phyloP scores from a whole-genome alignment of 2,329 filamentous ascomycete species.

The Corynespora cassiicola region DNA sequence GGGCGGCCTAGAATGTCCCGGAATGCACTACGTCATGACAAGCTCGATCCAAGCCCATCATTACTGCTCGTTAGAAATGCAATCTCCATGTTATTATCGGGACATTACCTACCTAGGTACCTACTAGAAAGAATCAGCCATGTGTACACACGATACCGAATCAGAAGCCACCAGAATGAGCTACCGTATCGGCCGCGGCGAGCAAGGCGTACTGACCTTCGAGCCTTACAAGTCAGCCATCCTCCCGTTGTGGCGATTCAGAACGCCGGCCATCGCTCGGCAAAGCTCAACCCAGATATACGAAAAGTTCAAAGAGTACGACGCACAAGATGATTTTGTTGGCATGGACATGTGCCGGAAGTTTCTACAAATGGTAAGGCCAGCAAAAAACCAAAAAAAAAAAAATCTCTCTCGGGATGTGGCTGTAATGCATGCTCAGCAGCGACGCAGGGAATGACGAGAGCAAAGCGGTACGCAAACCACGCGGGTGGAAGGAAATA shows the following conservation, averaged over 20 bases:
- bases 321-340: conserved; percentile 62
- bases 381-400: neutral
- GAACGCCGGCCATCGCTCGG: conserved; percentile 58
- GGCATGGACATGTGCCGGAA: conserved; percentile 71
- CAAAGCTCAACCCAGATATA: conserved; percentile 58
- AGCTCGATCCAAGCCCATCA: too few species aligned
- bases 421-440: neutral
- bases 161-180: conserved; percentile 51
- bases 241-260: conserved; percentile 67
- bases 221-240: conserved; percentile 69
- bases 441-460: conserved; percentile 59
- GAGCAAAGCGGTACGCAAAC: conserved; percentile 66
- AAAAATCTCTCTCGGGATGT: neutral
- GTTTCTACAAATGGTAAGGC: conserved; percentile 67
- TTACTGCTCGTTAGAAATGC: too few species aligned
- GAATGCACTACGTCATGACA: too few species aligned
- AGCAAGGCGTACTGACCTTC: conserved; percentile 67
- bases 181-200: conserved; percentile 66
- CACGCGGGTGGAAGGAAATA: conserved; percentile 64
- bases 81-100: too few species aligned
- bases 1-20: too few species aligned
- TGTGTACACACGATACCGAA: too few species aligned
- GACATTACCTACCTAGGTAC: too few species aligned
- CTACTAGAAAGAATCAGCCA: too few species aligned
- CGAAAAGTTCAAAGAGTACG: conserved; percentile 59